phyloP scores from a whole-genome alignment of 306 rosid species.

The Gleditsia sinensis region DNA sequence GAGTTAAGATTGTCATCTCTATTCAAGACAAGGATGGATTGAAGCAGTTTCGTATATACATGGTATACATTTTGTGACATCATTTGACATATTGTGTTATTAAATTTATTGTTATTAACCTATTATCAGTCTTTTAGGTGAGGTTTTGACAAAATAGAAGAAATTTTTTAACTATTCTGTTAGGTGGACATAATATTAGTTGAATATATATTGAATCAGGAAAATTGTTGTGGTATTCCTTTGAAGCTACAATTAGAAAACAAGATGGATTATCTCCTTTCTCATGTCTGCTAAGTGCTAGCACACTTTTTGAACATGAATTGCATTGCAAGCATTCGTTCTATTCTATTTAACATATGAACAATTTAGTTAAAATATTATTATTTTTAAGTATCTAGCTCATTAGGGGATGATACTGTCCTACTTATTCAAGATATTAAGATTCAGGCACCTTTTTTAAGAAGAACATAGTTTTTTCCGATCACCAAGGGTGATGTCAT shows the following conservation, averaged over 20 bases:
- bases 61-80: constrained; percentile 48
- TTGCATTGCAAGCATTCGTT: neutral
- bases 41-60: constrained; percentile 73
- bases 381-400: neutral
- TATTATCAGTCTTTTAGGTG: neutral
- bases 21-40: constrained; percentile 70
- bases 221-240: neutral
- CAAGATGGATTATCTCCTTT: no score
- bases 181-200: no score
- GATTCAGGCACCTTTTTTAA: neutral
- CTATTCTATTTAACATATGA: neutral
- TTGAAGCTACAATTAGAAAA: neutral
- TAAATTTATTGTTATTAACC: neutral
- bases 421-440: neutral
- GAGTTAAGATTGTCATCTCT: constrained; percentile 73
- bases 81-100: constrained; percentile 1
- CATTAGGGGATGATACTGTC: neutral
- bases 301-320: no score
- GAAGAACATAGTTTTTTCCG: neutral
- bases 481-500: neutral
- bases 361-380: neutral
- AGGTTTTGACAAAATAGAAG: no score
- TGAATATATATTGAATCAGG: neutral
- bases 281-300: no score
- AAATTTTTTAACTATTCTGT: no score